Percentiles rank a stretch among this genome's conserved stretches.
phyloP scores from a whole-genome alignment of 2,329 filamentous ascomycete genomes.

The Penicillium hordei region DNA sequence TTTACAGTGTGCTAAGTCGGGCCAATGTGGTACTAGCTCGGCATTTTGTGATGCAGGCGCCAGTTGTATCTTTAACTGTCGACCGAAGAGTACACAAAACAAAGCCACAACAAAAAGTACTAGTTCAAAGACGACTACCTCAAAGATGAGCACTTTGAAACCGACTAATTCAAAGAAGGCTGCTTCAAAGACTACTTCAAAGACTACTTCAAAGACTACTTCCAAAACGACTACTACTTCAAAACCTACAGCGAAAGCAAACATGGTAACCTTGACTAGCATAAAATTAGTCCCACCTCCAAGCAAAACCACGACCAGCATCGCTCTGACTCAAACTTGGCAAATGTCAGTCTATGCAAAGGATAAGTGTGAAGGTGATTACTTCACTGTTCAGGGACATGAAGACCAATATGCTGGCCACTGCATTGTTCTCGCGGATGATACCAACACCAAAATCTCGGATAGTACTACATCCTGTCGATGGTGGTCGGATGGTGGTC shows the following conservation, averaged over 20 bases:
- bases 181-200: neutral
- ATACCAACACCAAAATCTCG: neutral
- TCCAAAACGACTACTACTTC: neutral
- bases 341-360: neutral
- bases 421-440: neutral
- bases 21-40: neutral
- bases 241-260: neutral
- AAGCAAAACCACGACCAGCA: neutral
- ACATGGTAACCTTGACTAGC: neutral
- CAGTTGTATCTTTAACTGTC: conserved; percentile 2
- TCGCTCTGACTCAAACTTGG: neutral
- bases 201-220: neutral
- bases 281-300: neutral
- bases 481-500: conserved; percentile 1
- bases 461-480: conserved; percentile 3
- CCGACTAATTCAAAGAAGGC: neutral
- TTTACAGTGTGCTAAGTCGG: neutral
- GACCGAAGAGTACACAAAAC: neutral
- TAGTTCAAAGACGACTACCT: neutral
- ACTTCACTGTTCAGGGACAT: conserved; percentile 2
- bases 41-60: neutral
- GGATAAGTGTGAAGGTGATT: neutral
- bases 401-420: neutral
- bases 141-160: neutral
- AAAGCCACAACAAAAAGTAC: neutral